phyloP scores from a whole-genome alignment of 192 early-diverging fungal genomes.

The Coemansia sp. region DNA sequence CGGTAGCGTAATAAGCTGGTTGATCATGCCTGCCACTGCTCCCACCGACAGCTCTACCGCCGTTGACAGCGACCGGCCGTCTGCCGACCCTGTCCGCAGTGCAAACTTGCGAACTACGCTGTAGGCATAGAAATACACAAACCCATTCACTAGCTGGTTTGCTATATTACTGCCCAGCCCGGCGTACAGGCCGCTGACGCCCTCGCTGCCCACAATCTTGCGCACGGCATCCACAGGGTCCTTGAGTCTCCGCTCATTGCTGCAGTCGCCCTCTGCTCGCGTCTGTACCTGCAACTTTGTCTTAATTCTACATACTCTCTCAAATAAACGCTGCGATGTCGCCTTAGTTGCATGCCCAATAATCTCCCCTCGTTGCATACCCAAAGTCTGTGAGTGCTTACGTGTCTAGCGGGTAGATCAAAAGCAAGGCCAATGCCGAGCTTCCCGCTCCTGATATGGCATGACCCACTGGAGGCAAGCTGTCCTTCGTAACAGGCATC shows the following conservation, averaged over 20 bases:
- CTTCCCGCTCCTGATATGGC: slow-evolving; percentile 89
- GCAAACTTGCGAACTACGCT: slow-evolving; percentile 64
- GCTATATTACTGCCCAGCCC: slow-evolving; percentile 81
- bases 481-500: slow-evolving; percentile 21
- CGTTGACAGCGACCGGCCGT: slow-evolving; percentile 66
- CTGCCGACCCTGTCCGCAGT: slow-evolving; percentile 13
- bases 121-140: slow-evolving; percentile 86
- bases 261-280: slow-evolving; percentile 28
- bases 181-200: slow-evolving; percentile 82
- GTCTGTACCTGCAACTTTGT: slow-evolving; percentile 97
- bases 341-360: background rate
- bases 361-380: background rate
- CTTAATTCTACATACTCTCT: slow-evolving; percentile 71
- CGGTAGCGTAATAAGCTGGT: slow-evolving; percentile 87
- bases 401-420: slow-evolving; percentile 94
- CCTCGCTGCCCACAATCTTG: slow-evolving; percentile 82
- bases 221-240: slow-evolving; percentile 73
- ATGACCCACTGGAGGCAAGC: slow-evolving; percentile 83
- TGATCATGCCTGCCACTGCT: slow-evolving; percentile 82
- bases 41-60: slow-evolving; percentile 83
- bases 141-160: slow-evolving; percentile 72
- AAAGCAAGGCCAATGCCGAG: slow-evolving; percentile 84
- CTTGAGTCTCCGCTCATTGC: slow-evolving; percentile 51
- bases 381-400: background rate
- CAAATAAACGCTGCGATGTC: background rate